Percentiles rank a stretch among this genome's conserved stretches.
phyloP scores from a whole-genome alignment of 106 monocot species.

The Dendrobium chrysotoxum region DNA sequence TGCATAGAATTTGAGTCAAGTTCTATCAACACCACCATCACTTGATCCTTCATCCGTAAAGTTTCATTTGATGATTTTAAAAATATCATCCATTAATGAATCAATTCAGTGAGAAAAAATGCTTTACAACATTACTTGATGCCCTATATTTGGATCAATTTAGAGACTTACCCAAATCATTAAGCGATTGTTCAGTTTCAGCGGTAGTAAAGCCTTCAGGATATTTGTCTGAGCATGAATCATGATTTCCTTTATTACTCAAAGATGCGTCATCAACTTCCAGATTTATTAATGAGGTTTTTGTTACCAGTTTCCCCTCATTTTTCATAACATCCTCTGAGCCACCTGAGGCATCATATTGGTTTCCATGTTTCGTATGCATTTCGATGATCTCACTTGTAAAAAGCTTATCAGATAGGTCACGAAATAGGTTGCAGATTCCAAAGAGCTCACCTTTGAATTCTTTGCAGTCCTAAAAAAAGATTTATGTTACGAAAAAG shows the following conservation, averaged over 20 bases:
- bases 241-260: constrained; percentile 8
- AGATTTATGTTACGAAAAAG: constrained; percentile 6
- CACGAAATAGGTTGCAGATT: constrained; percentile 88
- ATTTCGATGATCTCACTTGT: constrained; percentile 80
- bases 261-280: constrained; percentile 11
- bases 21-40: background rate
- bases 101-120: background rate
- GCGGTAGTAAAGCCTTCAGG: background rate
- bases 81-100: background rate
- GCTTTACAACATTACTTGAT: background rate
- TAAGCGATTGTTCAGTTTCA: constrained; percentile 10
- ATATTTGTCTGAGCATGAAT: constrained; percentile 4
- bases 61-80: background rate
- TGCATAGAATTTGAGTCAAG: background rate
- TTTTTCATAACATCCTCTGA: constrained; percentile 9
- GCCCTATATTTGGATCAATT: background rate
- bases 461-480: constrained; percentile 78
- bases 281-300: constrained; percentile 6
- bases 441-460: constrained; percentile 95
- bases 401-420: constrained; percentile 84
- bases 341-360: background rate
- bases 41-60: background rate
- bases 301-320: constrained; percentile 9
- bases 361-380: constrained; percentile 27
- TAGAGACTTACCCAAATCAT: constrained; percentile 47